Evolutionary conservation across 495 filamentous ascomycete genomes (phyloP), one percentile per base, ranked within the genome.

Genomic region (Annulohypoxylon stygium): DNA sequence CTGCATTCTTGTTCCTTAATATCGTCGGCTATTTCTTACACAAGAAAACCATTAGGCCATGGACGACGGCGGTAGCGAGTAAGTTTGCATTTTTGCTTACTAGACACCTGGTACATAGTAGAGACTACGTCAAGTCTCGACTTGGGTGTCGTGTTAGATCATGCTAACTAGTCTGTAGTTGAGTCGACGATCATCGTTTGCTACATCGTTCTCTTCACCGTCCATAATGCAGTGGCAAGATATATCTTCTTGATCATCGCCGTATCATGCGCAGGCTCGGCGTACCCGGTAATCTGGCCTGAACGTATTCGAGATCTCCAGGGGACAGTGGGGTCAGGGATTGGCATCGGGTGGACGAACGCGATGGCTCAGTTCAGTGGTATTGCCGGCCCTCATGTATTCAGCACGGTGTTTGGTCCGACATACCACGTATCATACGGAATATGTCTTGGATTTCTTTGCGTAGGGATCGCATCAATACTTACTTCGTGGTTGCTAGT

Each of bases 321-420:
- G 11, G 82, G 83, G 2, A 84, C 83, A 0, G 76, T 80, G 1
- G 78, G 80, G 4, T 75, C 82, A 0, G 83, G 81, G 8, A 66
- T 84, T 12, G 83, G 78, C 0, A 85, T 84, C 59, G 83, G 83
- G 1, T 63, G 78, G 8, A 85, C 83, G 1, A 85, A 85, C 74
- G 82, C 82, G 2, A 79, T 83, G 79, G 82, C 82, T 0, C 82
- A 84, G 68, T 82, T 85, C n/a, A 82, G 78, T 34, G 82, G 83
- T 0, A 81, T 84, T 36, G 81, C 76, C 12, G 81, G 82, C 3
- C 83, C 81, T 36, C 81, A 83, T 67, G 71, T 85, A 0, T 85
- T 81, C 54, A 81, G 77, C 41, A 78, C 80, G 0, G 73, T 78
- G 4, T 83, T 84, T 74, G 82, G 82, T 10, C 82, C 82, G 26